Evolutionary conservation across 108 stramenopile species (phyloP), one percentile per base, ranked within the genome.

Genomic region (Skeletonema grethae): DNA sequence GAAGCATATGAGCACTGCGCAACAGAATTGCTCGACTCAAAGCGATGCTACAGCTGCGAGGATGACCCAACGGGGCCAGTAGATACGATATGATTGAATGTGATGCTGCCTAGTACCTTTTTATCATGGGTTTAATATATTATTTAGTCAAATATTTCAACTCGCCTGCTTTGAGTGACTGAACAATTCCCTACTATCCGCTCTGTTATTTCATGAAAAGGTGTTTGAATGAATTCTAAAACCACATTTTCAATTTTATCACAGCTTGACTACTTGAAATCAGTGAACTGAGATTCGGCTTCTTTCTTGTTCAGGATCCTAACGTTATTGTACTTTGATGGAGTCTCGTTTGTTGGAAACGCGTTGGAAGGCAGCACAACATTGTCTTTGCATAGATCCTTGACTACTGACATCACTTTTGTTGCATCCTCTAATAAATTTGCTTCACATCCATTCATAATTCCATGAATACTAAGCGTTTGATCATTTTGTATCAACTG

Each of bases 241-340:
- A 0, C 25, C n/a, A n/a, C n/a, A n/a, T 28, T 28, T 1, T 28
- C 25, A 1, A 5, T 45, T 46, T 53, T 34, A 24, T n/a, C 34
- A 61, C 3, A 15, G 20, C 24, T 25, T 20, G 25, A 24, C 32
- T 34, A 25, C 13, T 35, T 38, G 1, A 63, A 25, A 7, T 22
- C 32, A 67, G 29, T 16, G 65, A 35, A 72, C 5, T 16, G 50
- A 28, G 10, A 8, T 38, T 68, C 62, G 9, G 24, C 10, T 43
- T 55, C 62, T 12, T 50, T 13, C 25, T 31, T 38, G 48, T 50
- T 63, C 3, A 71, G 28, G 13, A 71, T 36, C 28, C 70, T 48
- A 11, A 57, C 24, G 28, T 71, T 71, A n/a, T 61, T 39, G 43
- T 61, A 41, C 16, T 36, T 39, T 46, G 22, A 18, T 11, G 61